phyloP scores from a whole-genome alignment of 768 basidiomycete species.

The Psilocybe sp. region DNA sequence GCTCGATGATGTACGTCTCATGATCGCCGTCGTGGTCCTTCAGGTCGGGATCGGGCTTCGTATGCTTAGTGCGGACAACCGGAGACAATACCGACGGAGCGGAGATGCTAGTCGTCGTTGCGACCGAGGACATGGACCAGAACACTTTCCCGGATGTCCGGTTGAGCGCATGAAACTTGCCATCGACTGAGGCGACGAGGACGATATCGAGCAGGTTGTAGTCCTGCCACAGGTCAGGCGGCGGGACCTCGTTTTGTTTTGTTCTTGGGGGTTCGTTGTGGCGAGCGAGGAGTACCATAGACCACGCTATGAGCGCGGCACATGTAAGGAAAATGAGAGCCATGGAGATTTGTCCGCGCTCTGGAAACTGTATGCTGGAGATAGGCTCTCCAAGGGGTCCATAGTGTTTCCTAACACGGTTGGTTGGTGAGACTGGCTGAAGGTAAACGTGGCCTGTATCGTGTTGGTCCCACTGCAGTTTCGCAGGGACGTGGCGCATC shows the following conservation, averaged over 20 bases:
- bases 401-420: too few species aligned
- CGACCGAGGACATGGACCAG: conserved; percentile 83
- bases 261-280: too few species aligned
- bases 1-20: conserved; percentile 92
- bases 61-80: conserved; percentile 70
- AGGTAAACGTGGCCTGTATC: too few species aligned
- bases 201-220: conserved; percentile 78
- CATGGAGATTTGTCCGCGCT: too few species aligned
- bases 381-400: too few species aligned
- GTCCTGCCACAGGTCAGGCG: conserved; percentile 31
- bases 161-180: conserved; percentile 91
- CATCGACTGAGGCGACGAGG: conserved; percentile 92
- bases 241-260: background rate
- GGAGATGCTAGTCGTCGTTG: conserved; percentile 34
- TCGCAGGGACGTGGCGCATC: too few species aligned
- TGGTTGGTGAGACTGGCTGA: too few species aligned
- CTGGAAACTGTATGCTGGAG: too few species aligned
- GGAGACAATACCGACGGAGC: conserved; percentile 61
- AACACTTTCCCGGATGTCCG: conserved; percentile 76
- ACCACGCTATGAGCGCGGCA: too few species aligned
- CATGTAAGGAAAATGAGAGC: too few species aligned
- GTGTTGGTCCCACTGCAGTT: too few species aligned
- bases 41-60: conserved; percentile 54
- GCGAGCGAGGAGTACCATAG: too few species aligned
- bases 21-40: conserved; percentile 27